These are phyloP conservation scores for Vitis amurensis DNA, from an alignment of 164 flowering plant species.

Conservation along the genomic window DNA sequence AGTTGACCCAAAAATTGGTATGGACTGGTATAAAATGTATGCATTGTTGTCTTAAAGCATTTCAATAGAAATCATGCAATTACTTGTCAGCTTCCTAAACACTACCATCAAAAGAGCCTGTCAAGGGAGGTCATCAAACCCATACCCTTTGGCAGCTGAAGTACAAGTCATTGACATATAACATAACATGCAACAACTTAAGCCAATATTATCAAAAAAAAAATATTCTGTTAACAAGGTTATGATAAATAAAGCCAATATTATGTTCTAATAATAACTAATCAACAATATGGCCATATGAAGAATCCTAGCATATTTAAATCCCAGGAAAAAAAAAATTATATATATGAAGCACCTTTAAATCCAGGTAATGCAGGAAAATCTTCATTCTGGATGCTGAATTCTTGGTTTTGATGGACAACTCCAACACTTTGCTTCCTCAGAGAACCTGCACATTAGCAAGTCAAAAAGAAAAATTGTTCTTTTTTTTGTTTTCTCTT, in stretches of 20 bases:
- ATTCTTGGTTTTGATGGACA: conserved; percentile 45
- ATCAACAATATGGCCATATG: neutral
- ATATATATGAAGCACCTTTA: conserved; percentile 29
- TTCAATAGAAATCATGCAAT: too few relatives aligned
- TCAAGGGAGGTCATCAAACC: too few relatives aligned
- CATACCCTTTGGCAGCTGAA: too few relatives aligned
- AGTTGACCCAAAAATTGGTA: too few relatives aligned
- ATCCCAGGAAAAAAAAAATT: neutral
- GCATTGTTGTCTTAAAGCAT: too few relatives aligned
- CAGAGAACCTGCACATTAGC: conserved; percentile 30
- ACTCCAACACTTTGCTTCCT: conserved; percentile 39
- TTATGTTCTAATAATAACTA: neutral
- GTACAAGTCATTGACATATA: too few relatives aligned
- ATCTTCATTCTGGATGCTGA: conserved; percentile 54
- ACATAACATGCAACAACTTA: too few relatives aligned
- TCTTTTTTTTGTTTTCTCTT: neutral
- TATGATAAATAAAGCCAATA: neutral
- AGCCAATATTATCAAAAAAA: neutral
- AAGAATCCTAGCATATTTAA: neutral
- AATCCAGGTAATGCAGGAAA: conserved; percentile 49
- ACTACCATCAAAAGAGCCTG: too few relatives aligned
- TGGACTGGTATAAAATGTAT: too few relatives aligned
- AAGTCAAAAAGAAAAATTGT: neutral
- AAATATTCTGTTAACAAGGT: neutral
- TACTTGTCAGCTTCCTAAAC: too few relatives aligned